A percentile compares a stretch with the other conserved stretches of the same genome.
Conservation (phyloP, 768 basidiomycete genomes). For the Agaricus sinodeliciosus region DNA sequence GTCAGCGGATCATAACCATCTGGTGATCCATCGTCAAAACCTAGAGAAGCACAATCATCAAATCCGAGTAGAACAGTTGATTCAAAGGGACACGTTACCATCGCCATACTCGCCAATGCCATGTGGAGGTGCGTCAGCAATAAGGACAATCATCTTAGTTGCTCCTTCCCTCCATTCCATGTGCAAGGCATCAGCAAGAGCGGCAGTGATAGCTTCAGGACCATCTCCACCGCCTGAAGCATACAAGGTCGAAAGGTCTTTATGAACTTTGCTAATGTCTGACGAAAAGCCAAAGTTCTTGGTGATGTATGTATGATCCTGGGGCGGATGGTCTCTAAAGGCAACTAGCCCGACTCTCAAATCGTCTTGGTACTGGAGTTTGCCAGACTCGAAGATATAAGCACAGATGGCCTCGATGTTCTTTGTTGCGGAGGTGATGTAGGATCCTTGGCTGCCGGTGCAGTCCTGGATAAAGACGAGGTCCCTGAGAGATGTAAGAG, state of each 20-base stretch:
- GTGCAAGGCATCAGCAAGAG: conserved; percentile 74
- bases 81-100: conserved; percentile 42
- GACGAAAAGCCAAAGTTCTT: conserved; percentile 95
- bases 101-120: conserved; percentile 97
- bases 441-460: conserved; percentile 86
- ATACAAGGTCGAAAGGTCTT: conserved; percentile 75
- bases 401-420: conserved; percentile 96
- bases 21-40: conserved; percentile 91
- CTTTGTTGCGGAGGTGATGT: conserved; percentile 90
- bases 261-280: conserved; percentile 82
- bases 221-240: conserved; percentile 93
- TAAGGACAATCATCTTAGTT: conserved; percentile 94
- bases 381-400: conserved; percentile 91
- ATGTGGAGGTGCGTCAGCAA: conserved; percentile 97
- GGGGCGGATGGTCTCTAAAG: conserved; percentile 95
- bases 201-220: conserved; percentile 95
- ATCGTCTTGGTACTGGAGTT: conserved; percentile 81
- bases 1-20: conserved; percentile 90
- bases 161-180: conserved; percentile 89
- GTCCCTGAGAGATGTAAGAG: conserved; percentile 47
- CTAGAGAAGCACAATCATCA: conserved; percentile 28
- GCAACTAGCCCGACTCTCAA: conserved; percentile 89
- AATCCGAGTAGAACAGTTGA: conserved; percentile 10
- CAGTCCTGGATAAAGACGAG: conserved; percentile 95
- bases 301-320: conserved; percentile 91